Conservation (phyloP, 2,329 filamentous ascomycete species). For the Diatrype stigma region DNA sequence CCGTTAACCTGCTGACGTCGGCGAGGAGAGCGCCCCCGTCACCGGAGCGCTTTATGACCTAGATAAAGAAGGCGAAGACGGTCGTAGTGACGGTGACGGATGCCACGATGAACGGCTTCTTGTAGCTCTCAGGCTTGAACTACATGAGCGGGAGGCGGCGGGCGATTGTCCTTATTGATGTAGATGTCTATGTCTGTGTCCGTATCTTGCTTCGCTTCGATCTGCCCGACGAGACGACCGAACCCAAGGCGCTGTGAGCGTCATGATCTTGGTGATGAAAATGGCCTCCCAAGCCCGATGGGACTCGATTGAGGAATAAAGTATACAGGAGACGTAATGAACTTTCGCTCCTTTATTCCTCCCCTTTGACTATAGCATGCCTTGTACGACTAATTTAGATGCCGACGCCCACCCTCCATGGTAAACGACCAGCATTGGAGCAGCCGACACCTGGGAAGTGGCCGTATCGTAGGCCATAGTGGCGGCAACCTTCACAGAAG, state of each 20-base stretch:
- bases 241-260: not conserved
- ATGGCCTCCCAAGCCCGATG: too few species aligned
- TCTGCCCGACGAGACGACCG: slow-evolving; percentile 8
- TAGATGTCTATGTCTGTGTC: slow-evolving; percentile 20
- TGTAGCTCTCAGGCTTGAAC: slow-evolving; percentile 22
- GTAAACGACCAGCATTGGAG: too few species aligned
- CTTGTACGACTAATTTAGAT: not conserved
- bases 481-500: not conserved
- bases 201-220: slow-evolving; percentile 20
- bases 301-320: not conserved
- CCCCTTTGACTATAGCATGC: not conserved
- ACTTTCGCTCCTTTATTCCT: not conserved
- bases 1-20: slow-evolving; percentile 16
- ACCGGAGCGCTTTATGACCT: slow-evolving; percentile 23
- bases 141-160: slow-evolving; percentile 21
- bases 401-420: not conserved
- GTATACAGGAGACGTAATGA: not conserved
- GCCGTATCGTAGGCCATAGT: not conserved
- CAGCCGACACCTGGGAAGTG: not conserved
- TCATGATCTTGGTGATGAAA: not conserved
- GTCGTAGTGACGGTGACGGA: slow-evolving; percentile 19
- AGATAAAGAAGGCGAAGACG: slow-evolving; percentile 26
- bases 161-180: slow-evolving; percentile 26
- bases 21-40: slow-evolving; percentile 19
- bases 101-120: slow-evolving; percentile 20